phyloP scores from a whole-genome alignment of 164 flowering plant genomes.

The Akebia trifoliata region DNA sequence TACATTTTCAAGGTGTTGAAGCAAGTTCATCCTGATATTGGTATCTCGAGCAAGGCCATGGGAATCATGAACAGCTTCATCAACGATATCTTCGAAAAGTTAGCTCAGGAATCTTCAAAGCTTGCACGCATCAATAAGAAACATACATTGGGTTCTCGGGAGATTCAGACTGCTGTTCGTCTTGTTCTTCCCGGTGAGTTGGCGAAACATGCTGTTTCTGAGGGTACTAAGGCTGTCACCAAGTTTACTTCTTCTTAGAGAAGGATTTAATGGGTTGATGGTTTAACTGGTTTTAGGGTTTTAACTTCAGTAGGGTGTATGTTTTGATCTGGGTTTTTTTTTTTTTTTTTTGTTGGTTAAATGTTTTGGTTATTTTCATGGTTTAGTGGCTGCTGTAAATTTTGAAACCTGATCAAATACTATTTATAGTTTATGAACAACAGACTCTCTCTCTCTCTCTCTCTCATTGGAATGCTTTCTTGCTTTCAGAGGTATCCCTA shows the following conservation, averaged over 20 bases:
- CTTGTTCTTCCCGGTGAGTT: constrained; percentile 25
- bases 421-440: no score
- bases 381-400: not conserved
- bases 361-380: not conserved
- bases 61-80: constrained; percentile 22
- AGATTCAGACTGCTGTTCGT: constrained; percentile 29
- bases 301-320: not conserved
- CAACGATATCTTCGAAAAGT: constrained; percentile 25
- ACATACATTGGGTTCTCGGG: constrained; percentile 26
- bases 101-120: constrained; percentile 14
- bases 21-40: constrained; percentile 27
- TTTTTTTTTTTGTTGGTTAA: not conserved
- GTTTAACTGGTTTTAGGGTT: not conserved
- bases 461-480: no score
- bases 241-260: constrained; percentile 14
- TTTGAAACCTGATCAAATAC: no score
- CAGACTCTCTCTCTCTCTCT: no score
- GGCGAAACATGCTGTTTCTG: constrained; percentile 29
- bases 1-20: constrained; percentile 29
- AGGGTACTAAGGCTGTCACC: constrained; percentile 29
- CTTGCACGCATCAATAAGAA: constrained; percentile 25
- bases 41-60: constrained; percentile 26
- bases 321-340: not conserved
- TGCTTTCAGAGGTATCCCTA: no score
- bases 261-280: not conserved